Percentiles rank a stretch among this genome's conserved stretches.
Conservation (phyloP, 805 yeast genomes). For the Ogataea wickerhamii region DNA sequence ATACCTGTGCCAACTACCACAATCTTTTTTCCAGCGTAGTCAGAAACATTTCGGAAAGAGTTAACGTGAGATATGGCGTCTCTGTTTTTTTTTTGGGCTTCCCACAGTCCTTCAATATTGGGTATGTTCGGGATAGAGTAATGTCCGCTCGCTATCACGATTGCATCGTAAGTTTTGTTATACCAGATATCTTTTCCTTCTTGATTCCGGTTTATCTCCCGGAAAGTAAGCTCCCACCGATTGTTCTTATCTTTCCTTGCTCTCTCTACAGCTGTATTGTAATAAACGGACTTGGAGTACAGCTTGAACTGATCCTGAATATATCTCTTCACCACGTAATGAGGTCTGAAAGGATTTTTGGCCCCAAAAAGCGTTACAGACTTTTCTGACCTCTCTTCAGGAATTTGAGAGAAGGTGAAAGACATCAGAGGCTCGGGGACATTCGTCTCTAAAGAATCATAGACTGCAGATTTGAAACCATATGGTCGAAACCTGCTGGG, state of each 20-base stretch:
- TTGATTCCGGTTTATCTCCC: too few relatives aligned
- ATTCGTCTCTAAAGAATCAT: constrained; percentile 1
- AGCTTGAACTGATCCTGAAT: neutral
- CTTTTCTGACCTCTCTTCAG: neutral
- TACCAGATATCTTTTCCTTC: neutral
- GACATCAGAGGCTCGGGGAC: constrained; percentile 3
- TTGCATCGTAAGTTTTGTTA: neutral
- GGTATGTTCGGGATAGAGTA: neutral
- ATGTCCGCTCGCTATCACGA: neutral
- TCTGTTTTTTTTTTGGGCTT: too few relatives aligned
- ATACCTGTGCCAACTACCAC: constrained; percentile 39
- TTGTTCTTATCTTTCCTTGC: neutral
- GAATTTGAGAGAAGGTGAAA: neutral
- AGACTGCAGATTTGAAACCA: constrained; percentile 2
- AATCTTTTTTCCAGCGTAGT: constrained; percentile 29
- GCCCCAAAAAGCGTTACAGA: neutral
- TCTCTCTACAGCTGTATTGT: neutral
- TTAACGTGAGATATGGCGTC: neutral
- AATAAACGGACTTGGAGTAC: neutral
- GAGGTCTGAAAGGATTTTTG: constrained; percentile 2
- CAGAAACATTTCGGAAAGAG: neutral
- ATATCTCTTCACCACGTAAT: constrained; percentile 1
- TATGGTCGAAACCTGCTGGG: neutral
- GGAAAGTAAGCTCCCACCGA: neutral
- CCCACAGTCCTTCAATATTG: neutral